Evolutionary conservation across 441 rosid genomes (phyloP), one percentile per base, ranked within the genome.

Genomic region (Metrosideros polymorpha): DNA sequence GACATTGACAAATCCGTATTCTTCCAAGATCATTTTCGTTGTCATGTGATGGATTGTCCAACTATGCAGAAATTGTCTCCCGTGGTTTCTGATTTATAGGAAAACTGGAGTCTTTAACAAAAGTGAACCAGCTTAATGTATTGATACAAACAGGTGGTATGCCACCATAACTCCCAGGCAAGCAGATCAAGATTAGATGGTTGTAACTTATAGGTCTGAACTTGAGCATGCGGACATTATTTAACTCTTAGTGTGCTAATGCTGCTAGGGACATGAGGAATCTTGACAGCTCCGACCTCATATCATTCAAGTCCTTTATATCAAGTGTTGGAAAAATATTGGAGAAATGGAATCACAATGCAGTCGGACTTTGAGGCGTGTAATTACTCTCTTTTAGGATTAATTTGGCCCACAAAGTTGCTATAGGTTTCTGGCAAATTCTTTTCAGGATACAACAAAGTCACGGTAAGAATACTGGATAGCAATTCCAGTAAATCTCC

Each of bases 11-110:
- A 82, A 59, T 85, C 15, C n/a, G 4, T 24, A 39, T 45, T 43
- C 57, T 25, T 84, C 63, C 85, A 82, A 54, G 83, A 39, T 56
- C 76, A 47, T 51, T 50, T 77, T 75, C 35, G 85, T 83, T 85
- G 88, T 83, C 86, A 86, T 88, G 91, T 63, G 59, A 57, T 30
- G 30, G 24, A 83, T 29, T 22, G 52, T 49, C 82, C 32, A 53
- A 27, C 84, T 39, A 71, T 22, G 47, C 8, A 10, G 47, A 39
- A 71, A 5, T 13, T 10, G 47, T 12, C 4, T 35, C 6, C 79
- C 7, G 3, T 61, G 50, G 53, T 59, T 61, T 57, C 75, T 10
- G 9, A 24, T 59, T 50, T 43, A 9, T 27, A 59, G 85, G 76
- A 42, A 84, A 84, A 42, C n/a, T 47, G 9, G 39, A 57, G 29